These are phyloP conservation scores for Chytriomyces sp. DNA, from an alignment of 192 early-diverging fungal species.

Conservation along the genomic window DNA sequence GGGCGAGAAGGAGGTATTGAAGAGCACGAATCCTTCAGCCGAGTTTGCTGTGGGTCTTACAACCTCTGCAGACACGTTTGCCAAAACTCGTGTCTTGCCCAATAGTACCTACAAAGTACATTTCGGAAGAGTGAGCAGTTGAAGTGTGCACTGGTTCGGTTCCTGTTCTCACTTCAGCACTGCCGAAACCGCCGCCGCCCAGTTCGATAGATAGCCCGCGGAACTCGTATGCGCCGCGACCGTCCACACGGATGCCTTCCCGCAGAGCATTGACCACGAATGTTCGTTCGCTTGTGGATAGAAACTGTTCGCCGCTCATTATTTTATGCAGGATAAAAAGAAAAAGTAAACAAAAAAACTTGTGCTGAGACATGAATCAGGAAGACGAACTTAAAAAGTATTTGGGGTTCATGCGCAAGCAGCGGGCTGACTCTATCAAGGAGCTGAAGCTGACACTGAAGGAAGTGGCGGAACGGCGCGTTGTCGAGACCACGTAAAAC, in stretches of 20 bases:
- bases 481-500: slow-evolving; percentile 21
- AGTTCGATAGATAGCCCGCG: slow-evolving; percentile 47
- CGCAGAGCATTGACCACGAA: slow-evolving; percentile 76
- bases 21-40: slow-evolving; percentile 83
- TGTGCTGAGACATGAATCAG: not conserved
- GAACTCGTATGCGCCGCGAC: slow-evolving; percentile 77
- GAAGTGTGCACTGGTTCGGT: not conserved
- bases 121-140: slow-evolving; percentile 54
- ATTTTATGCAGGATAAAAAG: not conserved
- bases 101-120: slow-evolving; percentile 70
- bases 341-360: slow-evolving; percentile 1
- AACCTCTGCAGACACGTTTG: slow-evolving; percentile 58
- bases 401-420: slow-evolving; percentile 31
- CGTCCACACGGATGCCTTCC: slow-evolving; percentile 77
- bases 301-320: slow-evolving; percentile 10
- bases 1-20: slow-evolving; percentile 86
- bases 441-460: slow-evolving; percentile 23
- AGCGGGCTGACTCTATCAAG: slow-evolving; percentile 15
- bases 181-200: slow-evolving; percentile 29
- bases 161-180: slow-evolving; percentile 5
- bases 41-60: slow-evolving; percentile 57
- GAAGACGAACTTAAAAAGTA: slow-evolving; percentile 13
- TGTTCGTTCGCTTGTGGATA: slow-evolving; percentile 75
- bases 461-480: slow-evolving; percentile 18
- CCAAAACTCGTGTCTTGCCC: slow-evolving; percentile 75